phyloP scores from a whole-genome alignment of 345 rosid genomes.

The Citrus inodora region DNA sequence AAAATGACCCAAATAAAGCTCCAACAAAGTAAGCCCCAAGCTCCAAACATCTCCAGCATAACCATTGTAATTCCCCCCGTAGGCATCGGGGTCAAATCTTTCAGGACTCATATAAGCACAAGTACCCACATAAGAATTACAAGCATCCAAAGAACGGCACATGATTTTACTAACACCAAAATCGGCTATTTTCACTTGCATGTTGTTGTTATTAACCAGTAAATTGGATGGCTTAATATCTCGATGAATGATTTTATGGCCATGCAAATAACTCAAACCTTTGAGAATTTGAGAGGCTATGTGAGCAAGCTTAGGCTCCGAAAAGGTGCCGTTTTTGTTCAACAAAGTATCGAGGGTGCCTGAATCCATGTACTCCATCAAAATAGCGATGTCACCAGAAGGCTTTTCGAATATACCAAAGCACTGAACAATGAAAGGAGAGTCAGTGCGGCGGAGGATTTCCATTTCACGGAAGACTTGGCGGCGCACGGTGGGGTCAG shows the following conservation, averaged over 20 bases:
- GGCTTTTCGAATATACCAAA: constrained; percentile 58
- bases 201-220: constrained; percentile 34
- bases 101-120: too few relatives aligned
- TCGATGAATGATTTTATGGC: constrained; percentile 67
- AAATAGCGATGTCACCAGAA: constrained; percentile 58
- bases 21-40: constrained; percentile 72
- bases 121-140: too few relatives aligned
- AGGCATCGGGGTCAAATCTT: too few relatives aligned
- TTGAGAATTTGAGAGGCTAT: constrained; percentile 60
- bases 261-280: constrained; percentile 66
- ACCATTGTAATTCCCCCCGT: too few relatives aligned
- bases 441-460: constrained; percentile 77
- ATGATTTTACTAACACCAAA: too few relatives aligned
- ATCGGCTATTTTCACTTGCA: too few relatives aligned
- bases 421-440: constrained; percentile 59
- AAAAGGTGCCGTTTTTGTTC: constrained; percentile 36
- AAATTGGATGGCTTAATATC: constrained; percentile 85
- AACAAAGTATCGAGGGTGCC: constrained; percentile 65
- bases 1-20: constrained; percentile 76
- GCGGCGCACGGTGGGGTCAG: constrained; percentile 53
- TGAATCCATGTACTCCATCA: constrained; percentile 82
- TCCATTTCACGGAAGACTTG: constrained; percentile 71
- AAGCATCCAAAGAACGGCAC: too few relatives aligned
- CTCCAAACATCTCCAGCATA: constrained; percentile 55
- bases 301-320: constrained; percentile 45